Base-by-base conservation (phyloP, 1,284 basidiomycete genomes). In the Ceratobasidium sp. region DNA sequence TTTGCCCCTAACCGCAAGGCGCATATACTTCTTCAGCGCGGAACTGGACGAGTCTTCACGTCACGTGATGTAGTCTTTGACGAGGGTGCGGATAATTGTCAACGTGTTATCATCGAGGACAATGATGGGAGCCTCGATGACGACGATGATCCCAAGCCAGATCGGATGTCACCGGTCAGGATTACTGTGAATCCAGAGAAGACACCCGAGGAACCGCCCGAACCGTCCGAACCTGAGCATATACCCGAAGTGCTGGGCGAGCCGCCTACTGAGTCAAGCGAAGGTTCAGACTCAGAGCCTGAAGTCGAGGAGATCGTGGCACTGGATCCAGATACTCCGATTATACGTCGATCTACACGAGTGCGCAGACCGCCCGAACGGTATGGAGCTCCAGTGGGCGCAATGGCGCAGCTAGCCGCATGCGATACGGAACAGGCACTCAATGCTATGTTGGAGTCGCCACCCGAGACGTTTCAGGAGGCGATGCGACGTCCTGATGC, bases 51-150 rank as follows among this genome's bases (percentile, higher is more conserved):
- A 3, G 21, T 64, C 16, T 9, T 64, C 45, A 64, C 61, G 9
- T 64, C 61, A n/a, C 46, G 46, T 12, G 61, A 64, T 30, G 32
- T 64, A 10, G 61, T 64, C 3, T 64, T 64, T 26, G 61, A 64
- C 46, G 32, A 64, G 18, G 61, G 45, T 1, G 12, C 9, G 14
- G 23, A 52, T 5, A 30, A 46, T 6, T 30, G 46, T 18, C 61
- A 64, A 18, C 46, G 46, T 12, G 39, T 64, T 1, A 18, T 64
- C 9, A 52, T 64, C 46, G 21, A 64, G 48, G 61, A 64, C 36
- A 6, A 39, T 39, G 36, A 39, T 39, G 36, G 14, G 36, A 39
- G 36, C 14, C 36, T 14, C 6, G 14, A 6, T 6, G 36, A 39
- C 14, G 36, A 39, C 14, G 36, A 39, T 6, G 36, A 39, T 39